These are phyloP conservation scores for Globisporangium heterothallicum DNA, from an alignment of 352 stramenopile species.

Conservation along the genomic window DNA sequence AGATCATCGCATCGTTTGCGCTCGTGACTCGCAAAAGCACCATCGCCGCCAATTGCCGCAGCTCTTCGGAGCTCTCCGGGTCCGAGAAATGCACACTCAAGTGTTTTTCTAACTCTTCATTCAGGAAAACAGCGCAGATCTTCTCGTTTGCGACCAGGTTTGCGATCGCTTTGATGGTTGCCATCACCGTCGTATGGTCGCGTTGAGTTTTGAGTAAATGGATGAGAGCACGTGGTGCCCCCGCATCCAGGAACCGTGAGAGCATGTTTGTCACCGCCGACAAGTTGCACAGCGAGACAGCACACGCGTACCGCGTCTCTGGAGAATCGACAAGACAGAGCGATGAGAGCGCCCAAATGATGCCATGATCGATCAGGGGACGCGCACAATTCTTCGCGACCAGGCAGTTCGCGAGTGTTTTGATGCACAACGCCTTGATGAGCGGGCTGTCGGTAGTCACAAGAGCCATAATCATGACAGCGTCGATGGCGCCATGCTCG, in stretches of 20 bases:
- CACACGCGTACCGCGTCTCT: constrained; percentile 54
- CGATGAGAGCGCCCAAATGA: constrained; percentile 72
- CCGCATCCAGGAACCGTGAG: constrained; percentile 60
- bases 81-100: constrained; percentile 50
- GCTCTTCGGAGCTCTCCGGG: constrained; percentile 34
- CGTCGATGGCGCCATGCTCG: constrained; percentile 66
- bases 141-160: constrained; percentile 78
- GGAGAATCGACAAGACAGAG: constrained; percentile 52
- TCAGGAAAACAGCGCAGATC: constrained; percentile 63
- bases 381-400: constrained; percentile 57
- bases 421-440: constrained; percentile 72
- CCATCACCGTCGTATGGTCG: constrained; percentile 34
- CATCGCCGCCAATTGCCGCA: constrained; percentile 67
- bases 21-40: constrained; percentile 65
- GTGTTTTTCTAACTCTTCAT: constrained; percentile 64
- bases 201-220: constrained; percentile 45
- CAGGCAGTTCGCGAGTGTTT: constrained; percentile 73
- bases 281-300: constrained; percentile 74
- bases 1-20: constrained; percentile 64
- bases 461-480: constrained; percentile 65
- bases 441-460: constrained; percentile 53
- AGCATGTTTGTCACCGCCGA: constrained; percentile 53
- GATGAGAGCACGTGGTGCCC: constrained; percentile 53
- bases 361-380: constrained; percentile 61
- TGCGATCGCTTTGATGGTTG: constrained; percentile 67